phyloP scores from a whole-genome alignment of 495 filamentous ascomycete genomes.

The Lepidopterella palustris region DNA sequence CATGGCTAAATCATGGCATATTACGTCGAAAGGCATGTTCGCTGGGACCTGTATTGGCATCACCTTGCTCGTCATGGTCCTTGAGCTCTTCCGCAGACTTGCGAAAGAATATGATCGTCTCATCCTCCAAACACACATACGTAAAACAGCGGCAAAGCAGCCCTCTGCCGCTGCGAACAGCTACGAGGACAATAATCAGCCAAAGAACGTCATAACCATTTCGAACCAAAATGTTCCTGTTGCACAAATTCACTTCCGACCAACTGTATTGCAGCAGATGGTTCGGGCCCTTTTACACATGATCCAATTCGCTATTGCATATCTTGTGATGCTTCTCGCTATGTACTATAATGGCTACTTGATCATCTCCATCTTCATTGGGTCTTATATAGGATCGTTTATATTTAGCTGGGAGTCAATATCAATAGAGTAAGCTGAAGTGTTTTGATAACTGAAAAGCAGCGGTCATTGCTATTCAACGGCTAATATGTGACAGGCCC shows the following conservation, averaged over 20 bases:
- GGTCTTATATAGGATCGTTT: slow-evolving; percentile 37
- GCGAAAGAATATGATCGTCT: slow-evolving; percentile 49
- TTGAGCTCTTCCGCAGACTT: slow-evolving; percentile 48
- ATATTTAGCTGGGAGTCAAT: slow-evolving; percentile 28
- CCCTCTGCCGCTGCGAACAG: slow-evolving; percentile 15
- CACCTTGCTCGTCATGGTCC: slow-evolving; percentile 46
- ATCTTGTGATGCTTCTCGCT: slow-evolving; percentile 52
- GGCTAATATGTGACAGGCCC: too few relatives aligned
- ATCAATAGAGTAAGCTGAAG: slow-evolving; percentile 1
- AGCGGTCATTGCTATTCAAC: too few relatives aligned
- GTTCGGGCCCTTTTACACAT: slow-evolving; percentile 46
- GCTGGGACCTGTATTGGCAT: slow-evolving; percentile 55
- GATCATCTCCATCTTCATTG: slow-evolving; percentile 52
- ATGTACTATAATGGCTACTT: slow-evolving; percentile 46
- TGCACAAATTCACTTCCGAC: slow-evolving; percentile 35
- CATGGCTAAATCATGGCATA: slow-evolving; percentile 45
- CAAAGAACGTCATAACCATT: slow-evolving; percentile 1
- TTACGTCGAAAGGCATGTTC: slow-evolving; percentile 44
- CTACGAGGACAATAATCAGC: neutral
- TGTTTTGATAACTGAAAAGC: too few relatives aligned
- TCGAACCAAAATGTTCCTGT: neutral
- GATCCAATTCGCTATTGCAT: slow-evolving; percentile 48
- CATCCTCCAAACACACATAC: slow-evolving; percentile 39
- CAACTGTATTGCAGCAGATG: slow-evolving; percentile 43
- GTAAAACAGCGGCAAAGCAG: slow-evolving; percentile 30